These are phyloP conservation scores for Colletotrichum horii DNA, from an alignment of 2,329 filamentous ascomycete genomes.

Conservation along the genomic window DNA sequence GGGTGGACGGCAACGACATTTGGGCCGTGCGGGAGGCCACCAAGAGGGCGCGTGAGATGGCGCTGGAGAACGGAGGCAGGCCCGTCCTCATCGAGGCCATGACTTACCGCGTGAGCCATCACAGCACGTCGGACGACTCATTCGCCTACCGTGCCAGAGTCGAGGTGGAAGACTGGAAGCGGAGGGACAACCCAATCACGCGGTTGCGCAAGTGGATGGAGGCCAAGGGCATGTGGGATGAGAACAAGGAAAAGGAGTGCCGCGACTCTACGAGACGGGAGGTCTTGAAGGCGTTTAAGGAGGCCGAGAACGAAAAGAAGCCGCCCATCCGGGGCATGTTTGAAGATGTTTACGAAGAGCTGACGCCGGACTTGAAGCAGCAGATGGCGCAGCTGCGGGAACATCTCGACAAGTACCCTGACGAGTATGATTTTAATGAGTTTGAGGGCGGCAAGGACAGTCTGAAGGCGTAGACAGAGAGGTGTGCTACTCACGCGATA, in stretches of 20 bases:
- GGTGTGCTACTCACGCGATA: neutral
- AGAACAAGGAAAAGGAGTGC: slow-evolving; percentile 77
- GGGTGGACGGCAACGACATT: slow-evolving; percentile 94
- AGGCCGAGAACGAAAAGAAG: slow-evolving; percentile 83
- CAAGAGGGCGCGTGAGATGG: slow-evolving; percentile 76
- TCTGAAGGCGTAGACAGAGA: slow-evolving; percentile 47
- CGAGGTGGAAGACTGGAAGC: slow-evolving; percentile 95
- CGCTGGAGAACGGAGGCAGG: slow-evolving; percentile 78
- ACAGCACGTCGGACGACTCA: slow-evolving; percentile 95
- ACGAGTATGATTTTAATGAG: slow-evolving; percentile 85
- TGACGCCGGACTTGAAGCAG: slow-evolving; percentile 77
- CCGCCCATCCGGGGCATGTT: slow-evolving; percentile 77
- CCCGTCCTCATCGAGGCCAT: slow-evolving; percentile 93
- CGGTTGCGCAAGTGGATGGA: slow-evolving; percentile 92
- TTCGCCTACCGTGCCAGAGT: slow-evolving; percentile 94
- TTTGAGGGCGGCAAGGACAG: slow-evolving; percentile 77
- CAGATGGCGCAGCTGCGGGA: slow-evolving; percentile 77
- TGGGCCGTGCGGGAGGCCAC: slow-evolving; percentile 87
- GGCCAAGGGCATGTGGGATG: slow-evolving; percentile 81
- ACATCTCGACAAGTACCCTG: slow-evolving; percentile 84
- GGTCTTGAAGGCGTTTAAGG: slow-evolving; percentile 82
- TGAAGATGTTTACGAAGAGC: slow-evolving; percentile 85
- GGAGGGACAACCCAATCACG: slow-evolving; percentile 87
- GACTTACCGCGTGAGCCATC: slow-evolving; percentile 97
- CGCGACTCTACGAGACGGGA: slow-evolving; percentile 72